Percentiles rank a stretch among this genome's conserved stretches.
Evolutionary conservation across 2,329 filamentous ascomycete genomes (phyloP).

Genomic region (Penicillium concentricum): DNA sequence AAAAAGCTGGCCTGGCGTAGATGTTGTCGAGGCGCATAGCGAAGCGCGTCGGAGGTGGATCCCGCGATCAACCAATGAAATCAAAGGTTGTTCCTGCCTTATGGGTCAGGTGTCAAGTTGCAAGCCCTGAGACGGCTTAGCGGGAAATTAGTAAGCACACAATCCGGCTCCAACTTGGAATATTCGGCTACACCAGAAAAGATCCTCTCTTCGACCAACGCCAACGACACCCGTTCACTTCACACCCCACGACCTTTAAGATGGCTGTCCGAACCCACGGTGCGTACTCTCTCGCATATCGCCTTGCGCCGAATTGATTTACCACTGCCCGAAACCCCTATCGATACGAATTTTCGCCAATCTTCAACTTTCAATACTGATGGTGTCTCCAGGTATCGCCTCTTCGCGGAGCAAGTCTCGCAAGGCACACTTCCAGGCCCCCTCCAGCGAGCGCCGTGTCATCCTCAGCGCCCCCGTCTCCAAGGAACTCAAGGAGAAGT

Average conservation of each 20-base stretch:
- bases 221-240: conserved; percentile 23
- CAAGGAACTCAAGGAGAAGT: conserved; percentile 98
- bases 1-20: background rate
- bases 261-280: conserved; percentile 27
- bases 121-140: conserved; percentile 17
- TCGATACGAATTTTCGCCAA: conserved; percentile 8
- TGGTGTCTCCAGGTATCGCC: conserved; percentile 37
- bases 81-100: fast-evolving
- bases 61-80: background rate
- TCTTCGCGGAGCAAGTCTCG: conserved; percentile 97
- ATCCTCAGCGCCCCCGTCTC: conserved; percentile 96
- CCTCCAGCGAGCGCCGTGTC: conserved; percentile 87
- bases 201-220: conserved; percentile 25
- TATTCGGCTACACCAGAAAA: conserved; percentile 22
- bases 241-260: conserved; percentile 27
- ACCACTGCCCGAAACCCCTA: conserved; percentile 2
- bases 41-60: background rate
- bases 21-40: background rate
- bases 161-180: conserved; percentile 21
- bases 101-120: background rate
- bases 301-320: conserved; percentile 3
- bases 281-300: conserved; percentile 12
- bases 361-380: conserved; percentile 8
- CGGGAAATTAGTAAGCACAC: conserved; percentile 27
- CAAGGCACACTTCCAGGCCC: conserved; percentile 96